Base-by-base conservation (phyloP, 2,329 filamentous ascomycete genomes). In the Sclerotinia subarctica region DNA sequence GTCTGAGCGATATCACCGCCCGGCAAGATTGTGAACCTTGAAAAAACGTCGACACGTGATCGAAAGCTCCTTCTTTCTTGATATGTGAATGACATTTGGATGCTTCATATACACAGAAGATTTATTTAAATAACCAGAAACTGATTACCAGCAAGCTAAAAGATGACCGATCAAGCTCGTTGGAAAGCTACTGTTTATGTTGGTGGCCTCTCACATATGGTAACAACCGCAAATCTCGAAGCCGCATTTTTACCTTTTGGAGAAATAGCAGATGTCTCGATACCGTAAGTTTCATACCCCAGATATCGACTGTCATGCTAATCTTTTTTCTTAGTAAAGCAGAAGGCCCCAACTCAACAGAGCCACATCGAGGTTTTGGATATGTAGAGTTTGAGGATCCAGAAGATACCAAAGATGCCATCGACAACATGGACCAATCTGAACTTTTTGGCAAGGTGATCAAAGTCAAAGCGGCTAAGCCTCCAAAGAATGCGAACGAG, bases 401-500 rank as follows among this genome's bases (percentile, higher is more conserved):
- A 17, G 87, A 90, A 68, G 95, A 99, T 80, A 94, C 94, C 38
- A 89, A 89, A 76, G 94, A 98, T 80, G 95, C 95, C 63, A 97
- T 99, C 78, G 93, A 98, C 83, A 99, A 99, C 78, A 98, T 99
- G 94, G 93, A 99, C 78, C 93, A 97, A 78, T 91, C 94, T 70
- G 94, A 98, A 81, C 86, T 99, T 57, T 98, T 94, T 78, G 96
- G 95, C 15, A 88, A 92, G 69, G 90, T 95, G 19, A 90, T 99
- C 78, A 97, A 94, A 78, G 94, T 98, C 64, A 94, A 93, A 56
- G 86, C 90, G 67, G 96, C 96, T 54, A 99, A 97, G 79, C 88
- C 92, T 44, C 93, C 95, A 71, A 97, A 97, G 83, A 92, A 92
- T 74, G 86, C 88, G 62, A 91, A 91, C 65, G 93, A 96, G 78